These are phyloP conservation scores for Tricladium varicosporioides DNA, from an alignment of 2,329 filamentous ascomycete genomes.

Conservation along the genomic window DNA sequence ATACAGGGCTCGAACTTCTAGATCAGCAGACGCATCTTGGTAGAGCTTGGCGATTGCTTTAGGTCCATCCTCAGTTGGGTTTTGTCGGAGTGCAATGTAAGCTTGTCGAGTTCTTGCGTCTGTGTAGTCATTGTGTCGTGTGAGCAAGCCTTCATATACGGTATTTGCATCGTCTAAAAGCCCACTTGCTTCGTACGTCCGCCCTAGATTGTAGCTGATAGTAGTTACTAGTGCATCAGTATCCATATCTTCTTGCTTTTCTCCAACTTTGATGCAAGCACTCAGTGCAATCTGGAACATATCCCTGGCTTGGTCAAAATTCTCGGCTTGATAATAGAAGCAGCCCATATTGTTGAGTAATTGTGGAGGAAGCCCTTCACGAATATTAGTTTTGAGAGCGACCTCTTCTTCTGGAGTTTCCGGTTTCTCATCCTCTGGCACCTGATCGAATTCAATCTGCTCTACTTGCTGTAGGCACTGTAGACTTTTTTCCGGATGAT, in stretches of 20 bases:
- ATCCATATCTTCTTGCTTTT: slow-evolving; percentile 73
- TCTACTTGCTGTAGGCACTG: slow-evolving; percentile 92
- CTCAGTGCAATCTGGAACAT: slow-evolving; percentile 91
- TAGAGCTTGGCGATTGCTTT: slow-evolving; percentile 84
- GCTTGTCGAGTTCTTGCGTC: slow-evolving; percentile 86
- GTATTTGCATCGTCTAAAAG: slow-evolving; percentile 80
- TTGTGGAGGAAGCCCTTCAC: slow-evolving; percentile 81
- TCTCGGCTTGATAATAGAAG: slow-evolving; percentile 88
- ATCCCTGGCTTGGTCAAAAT: slow-evolving; percentile 74
- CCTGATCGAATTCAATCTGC: slow-evolving; percentile 78
- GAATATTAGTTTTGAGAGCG: slow-evolving; percentile 58
- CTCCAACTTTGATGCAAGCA: slow-evolving; percentile 78
- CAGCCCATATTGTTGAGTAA: slow-evolving; percentile 96
- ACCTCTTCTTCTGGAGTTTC: slow-evolving; percentile 58
- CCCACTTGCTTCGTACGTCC: slow-evolving; percentile 85
- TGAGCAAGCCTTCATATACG: slow-evolving; percentile 82
- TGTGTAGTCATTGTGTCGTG: slow-evolving; percentile 86
- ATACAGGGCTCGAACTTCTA: slow-evolving; percentile 89
- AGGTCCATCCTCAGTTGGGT: slow-evolving; percentile 80
- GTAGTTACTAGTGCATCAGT: slow-evolving; percentile 91
- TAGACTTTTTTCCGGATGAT: slow-evolving; percentile 84
- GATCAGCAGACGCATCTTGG: slow-evolving; percentile 76
- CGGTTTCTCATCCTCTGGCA: slow-evolving; percentile 68
- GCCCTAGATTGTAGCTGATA: slow-evolving; percentile 93
- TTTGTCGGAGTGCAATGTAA: slow-evolving; percentile 81